phyloP scores from a whole-genome alignment of 2,329 filamentous ascomycete species.

The Colletotrichum filicis region DNA sequence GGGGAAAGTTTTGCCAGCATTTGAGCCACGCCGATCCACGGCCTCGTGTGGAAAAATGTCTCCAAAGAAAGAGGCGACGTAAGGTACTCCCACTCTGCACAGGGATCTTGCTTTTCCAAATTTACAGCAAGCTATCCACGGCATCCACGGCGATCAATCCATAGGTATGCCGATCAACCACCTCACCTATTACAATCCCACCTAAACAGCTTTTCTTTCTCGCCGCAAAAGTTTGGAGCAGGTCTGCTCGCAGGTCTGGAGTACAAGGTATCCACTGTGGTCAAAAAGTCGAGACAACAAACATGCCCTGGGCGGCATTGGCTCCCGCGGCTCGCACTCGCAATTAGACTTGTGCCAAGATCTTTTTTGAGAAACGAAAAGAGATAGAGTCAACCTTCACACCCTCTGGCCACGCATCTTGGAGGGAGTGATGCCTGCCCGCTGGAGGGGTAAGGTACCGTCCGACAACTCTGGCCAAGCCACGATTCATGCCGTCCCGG shows the following conservation, averaged over 20 bases:
- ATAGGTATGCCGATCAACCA: no score
- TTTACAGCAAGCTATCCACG: no score
- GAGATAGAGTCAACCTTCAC: not conserved
- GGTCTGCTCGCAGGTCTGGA: not conserved
- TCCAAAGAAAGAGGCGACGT: no score
- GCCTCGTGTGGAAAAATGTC: not conserved
- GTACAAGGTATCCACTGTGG: no score
- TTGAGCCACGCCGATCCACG: not conserved
- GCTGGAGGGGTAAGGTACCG: not conserved
- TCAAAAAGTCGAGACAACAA: not conserved
- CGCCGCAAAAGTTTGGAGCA: no score
- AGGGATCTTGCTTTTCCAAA: no score
- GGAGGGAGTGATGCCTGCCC: not conserved
- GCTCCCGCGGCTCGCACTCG: not conserved
- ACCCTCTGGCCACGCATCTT: no score
- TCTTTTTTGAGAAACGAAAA: not conserved
- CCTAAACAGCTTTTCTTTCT: no score
- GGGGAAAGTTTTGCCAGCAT: not conserved
- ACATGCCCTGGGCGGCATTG: not conserved
- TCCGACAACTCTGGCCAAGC: not conserved
- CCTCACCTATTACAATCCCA: no score
- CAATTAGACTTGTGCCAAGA: not conserved
- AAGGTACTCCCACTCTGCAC: no score
- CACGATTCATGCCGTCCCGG: constrained; percentile 12
- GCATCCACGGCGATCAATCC: no score